phyloP scores from a whole-genome alignment of 2,329 filamentous ascomycete species.

The Metarhizium robertsii region DNA sequence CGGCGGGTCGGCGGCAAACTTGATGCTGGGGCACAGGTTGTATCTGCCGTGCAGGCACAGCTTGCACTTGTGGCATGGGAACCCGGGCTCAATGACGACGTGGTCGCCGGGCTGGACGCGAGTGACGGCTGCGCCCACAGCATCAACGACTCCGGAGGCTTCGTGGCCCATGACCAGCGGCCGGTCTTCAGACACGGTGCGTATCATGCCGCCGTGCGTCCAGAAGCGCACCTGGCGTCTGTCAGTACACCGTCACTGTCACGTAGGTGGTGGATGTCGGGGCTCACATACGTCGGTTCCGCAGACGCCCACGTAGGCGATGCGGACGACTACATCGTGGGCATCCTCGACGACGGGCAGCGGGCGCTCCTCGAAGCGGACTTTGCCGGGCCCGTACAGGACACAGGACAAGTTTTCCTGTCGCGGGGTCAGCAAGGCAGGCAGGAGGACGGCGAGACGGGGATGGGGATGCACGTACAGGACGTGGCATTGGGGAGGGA shows the following conservation, averaged over 20 bases:
- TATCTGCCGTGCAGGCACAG: conserved; percentile 68
- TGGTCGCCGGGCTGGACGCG: conserved; percentile 59
- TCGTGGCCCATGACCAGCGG: conserved; percentile 35
- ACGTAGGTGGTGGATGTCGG: neutral
- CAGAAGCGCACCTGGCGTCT: conserved; percentile 7
- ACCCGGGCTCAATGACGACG: conserved; percentile 72
- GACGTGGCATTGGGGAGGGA: too few relatives aligned
- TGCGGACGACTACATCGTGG: conserved; percentile 14
- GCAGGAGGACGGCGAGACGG: too few relatives aligned
- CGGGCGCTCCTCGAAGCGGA: conserved; percentile 11
- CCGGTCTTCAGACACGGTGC: conserved; percentile 9
- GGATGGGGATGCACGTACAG: too few relatives aligned
- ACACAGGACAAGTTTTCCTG: conserved; percentile 7
- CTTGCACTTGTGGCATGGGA: conserved; percentile 64
- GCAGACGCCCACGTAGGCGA: conserved; percentile 18
- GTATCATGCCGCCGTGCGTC: conserved; percentile 9
- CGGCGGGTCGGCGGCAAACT: conserved; percentile 78
- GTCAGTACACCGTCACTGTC: too few relatives aligned
- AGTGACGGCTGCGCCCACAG: conserved; percentile 51
- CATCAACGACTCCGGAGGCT: conserved; percentile 58
- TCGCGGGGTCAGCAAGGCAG: too few relatives aligned
- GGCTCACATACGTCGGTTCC: conserved; percentile 13
- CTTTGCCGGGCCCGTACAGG: conserved; percentile 13
- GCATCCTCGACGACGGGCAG: conserved; percentile 15
- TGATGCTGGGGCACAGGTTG: conserved; percentile 72